These are phyloP conservation scores for Boletellus deceptivus DNA, from an alignment of 1,284 basidiomycete species.

Conservation along the genomic window DNA sequence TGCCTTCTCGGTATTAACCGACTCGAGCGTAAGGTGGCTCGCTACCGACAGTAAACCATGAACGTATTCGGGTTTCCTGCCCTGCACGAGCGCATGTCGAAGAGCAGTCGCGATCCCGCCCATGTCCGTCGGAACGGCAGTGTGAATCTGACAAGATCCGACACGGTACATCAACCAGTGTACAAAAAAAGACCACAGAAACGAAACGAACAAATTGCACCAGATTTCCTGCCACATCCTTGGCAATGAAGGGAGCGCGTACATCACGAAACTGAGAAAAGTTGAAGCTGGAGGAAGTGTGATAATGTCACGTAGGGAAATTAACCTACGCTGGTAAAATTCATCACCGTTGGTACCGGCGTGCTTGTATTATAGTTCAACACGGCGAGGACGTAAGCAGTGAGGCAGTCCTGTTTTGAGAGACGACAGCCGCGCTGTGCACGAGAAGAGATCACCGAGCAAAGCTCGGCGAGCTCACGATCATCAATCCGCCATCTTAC, in stretches of 20 bases:
- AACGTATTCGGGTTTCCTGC: conserved; percentile 21
- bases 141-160: conserved; percentile 14
- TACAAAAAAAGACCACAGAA: background rate
- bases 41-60: conserved; percentile 29
- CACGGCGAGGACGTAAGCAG: background rate
- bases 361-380: background rate
- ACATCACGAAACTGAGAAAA: conserved; percentile 29
- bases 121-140: conserved; percentile 15
- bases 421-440: background rate
- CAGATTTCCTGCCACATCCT: conserved; percentile 27
- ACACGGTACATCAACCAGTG: background rate
- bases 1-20: conserved; percentile 21
- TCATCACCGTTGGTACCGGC: background rate
- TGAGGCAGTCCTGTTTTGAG: background rate
- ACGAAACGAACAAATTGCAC: conserved; percentile 28
- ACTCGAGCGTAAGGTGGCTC: conserved; percentile 26
- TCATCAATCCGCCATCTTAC: conserved; percentile 20
- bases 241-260: conserved; percentile 16
- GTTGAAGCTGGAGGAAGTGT: background rate
- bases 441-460: background rate
- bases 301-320: background rate
- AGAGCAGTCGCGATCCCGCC: conserved; percentile 24
- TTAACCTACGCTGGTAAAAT: background rate
- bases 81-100: conserved; percentile 25
- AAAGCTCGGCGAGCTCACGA: background rate